A percentile compares a stretch with the other conserved stretches of the same genome.
Evolutionary conservation across 1,284 basidiomycete species (phyloP).

Genomic region (Ceratobasidium sp.): DNA sequence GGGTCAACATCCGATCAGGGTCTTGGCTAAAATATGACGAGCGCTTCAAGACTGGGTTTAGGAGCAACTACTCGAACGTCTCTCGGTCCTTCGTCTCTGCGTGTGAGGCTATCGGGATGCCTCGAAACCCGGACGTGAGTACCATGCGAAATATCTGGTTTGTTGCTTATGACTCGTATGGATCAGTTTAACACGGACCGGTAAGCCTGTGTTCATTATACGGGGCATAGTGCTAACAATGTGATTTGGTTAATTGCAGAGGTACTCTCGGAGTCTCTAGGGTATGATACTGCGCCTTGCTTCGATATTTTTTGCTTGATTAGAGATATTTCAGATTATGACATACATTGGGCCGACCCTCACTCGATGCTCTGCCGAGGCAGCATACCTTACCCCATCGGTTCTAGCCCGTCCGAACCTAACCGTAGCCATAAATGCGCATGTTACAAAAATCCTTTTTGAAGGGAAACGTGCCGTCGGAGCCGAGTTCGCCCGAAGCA

Average conservation of each 20-base stretch:
- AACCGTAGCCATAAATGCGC: conserved; percentile 68
- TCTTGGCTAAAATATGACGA: conserved; percentile 8
- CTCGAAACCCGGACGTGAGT: conserved; percentile 37
- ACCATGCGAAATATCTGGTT: neutral
- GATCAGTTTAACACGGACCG: conserved; percentile 64
- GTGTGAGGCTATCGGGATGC: conserved; percentile 32
- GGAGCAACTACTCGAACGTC: conserved; percentile 6
- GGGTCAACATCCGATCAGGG: neutral
- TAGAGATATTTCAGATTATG: conserved; percentile 4
- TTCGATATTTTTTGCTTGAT: neutral
- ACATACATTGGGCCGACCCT: conserved; percentile 28
- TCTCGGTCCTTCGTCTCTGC: conserved; percentile 27
- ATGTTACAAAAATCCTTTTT: conserved; percentile 67
- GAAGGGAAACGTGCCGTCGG: conserved; percentile 65
- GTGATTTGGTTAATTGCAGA: conserved; percentile 43
- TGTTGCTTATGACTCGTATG: neutral
- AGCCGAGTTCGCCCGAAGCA: conserved; percentile 68
- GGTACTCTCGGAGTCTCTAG: conserved; percentile 69
- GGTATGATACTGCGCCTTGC: conserved; percentile 58
- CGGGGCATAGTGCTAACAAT: neutral
- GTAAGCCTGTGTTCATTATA: neutral
- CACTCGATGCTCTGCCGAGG: conserved; percentile 61
- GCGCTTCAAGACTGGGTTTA: conserved; percentile 30
- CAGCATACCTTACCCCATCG: conserved; percentile 73
- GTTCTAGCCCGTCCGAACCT: conserved; percentile 76